Conservation (phyloP, 139 green algal species). For the Coccomyxa sp. region DNA sequence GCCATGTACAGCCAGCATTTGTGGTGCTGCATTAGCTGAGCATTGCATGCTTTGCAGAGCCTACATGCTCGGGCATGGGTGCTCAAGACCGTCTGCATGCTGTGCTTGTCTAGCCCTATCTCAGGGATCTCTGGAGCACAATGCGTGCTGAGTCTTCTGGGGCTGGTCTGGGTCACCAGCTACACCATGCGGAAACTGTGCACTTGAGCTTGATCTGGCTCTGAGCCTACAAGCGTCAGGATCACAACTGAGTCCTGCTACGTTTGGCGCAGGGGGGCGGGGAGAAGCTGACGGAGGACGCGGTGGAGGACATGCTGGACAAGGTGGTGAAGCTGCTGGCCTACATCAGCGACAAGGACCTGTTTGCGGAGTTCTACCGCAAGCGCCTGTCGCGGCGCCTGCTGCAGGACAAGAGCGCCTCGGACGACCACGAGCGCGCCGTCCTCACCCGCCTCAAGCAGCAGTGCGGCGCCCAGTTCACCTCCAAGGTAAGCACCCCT, state of each 20-base stretch:
- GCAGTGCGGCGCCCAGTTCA: constrained; percentile 97
- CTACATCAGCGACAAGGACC: constrained; percentile 94
- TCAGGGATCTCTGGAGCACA: no score
- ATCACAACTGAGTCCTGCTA: no score
- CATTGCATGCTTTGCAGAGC: no score
- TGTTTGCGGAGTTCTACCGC: constrained; percentile 96
- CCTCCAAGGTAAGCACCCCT: constrained; percentile 59
- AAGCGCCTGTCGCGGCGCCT: constrained; percentile 88
- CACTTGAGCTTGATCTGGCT: no score
- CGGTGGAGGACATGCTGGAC: constrained; percentile 90
- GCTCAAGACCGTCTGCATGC: no score
- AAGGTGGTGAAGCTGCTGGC: constrained; percentile 97
- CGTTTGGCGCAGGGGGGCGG: constrained; percentile 47
- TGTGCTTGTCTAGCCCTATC: no score
- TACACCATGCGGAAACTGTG: no score
- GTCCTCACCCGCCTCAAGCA: constrained; percentile 96
- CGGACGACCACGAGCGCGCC: constrained; percentile 93
- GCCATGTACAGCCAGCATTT: not conserved
- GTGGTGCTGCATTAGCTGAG: not conserved
- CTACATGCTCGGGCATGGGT: no score
- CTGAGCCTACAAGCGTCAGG: no score
- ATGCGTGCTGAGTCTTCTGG: no score
- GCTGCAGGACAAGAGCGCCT: constrained; percentile 75
- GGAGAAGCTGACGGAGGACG: constrained; percentile 95
- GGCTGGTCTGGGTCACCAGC: no score